A percentile compares a stretch with the other conserved stretches of the same genome.
phyloP scores from a whole-genome alignment of 805 yeast species.

The Spathaspora girioi region DNA sequence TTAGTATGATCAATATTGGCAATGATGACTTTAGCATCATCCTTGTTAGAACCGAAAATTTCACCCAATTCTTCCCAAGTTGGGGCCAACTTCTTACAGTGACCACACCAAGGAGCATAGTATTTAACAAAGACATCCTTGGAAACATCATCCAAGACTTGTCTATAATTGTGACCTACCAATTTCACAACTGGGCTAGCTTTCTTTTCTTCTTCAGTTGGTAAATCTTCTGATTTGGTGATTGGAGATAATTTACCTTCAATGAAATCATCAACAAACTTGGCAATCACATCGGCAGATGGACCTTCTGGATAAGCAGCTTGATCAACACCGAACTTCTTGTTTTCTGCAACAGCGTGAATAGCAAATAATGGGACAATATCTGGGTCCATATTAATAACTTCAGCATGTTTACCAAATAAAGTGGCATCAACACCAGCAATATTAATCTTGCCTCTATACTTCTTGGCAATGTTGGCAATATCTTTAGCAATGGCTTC shows the following conservation, averaged over 20 bases:
- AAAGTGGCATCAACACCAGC: conserved; percentile 81
- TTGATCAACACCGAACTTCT: conserved; percentile 78
- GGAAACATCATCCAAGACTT: conserved; percentile 49
- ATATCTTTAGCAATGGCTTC: conserved; percentile 50
- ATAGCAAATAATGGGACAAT: conserved; percentile 85
- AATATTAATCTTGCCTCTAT: conserved; percentile 78
- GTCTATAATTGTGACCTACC: conserved; percentile 81
- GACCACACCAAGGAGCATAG: conserved; percentile 98
- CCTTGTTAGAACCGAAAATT: conserved; percentile 50
- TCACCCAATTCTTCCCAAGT: conserved; percentile 82
- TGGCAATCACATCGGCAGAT: conserved; percentile 44
- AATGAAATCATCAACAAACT: conserved; percentile 60
- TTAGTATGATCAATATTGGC: conserved; percentile 88
- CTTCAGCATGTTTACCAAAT: conserved; percentile 84
- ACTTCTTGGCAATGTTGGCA: conserved; percentile 62
- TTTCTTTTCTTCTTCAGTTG: conserved; percentile 68
- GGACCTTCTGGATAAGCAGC: conserved; percentile 45
- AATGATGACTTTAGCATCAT: conserved; percentile 54
- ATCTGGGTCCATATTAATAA: conserved; percentile 76
- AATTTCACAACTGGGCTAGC: conserved; percentile 61
- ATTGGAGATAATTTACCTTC: conserved; percentile 67
- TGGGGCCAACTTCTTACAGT: conserved; percentile 90
- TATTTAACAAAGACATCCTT: conserved; percentile 84
- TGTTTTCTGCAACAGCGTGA: conserved; percentile 65
- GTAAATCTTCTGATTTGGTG: conserved; percentile 82